A percentile compares a stretch with the other conserved stretches of the same genome.
Conservation (phyloP, 176 grass and related monocot species). For the Dactylis glomerata region DNA sequence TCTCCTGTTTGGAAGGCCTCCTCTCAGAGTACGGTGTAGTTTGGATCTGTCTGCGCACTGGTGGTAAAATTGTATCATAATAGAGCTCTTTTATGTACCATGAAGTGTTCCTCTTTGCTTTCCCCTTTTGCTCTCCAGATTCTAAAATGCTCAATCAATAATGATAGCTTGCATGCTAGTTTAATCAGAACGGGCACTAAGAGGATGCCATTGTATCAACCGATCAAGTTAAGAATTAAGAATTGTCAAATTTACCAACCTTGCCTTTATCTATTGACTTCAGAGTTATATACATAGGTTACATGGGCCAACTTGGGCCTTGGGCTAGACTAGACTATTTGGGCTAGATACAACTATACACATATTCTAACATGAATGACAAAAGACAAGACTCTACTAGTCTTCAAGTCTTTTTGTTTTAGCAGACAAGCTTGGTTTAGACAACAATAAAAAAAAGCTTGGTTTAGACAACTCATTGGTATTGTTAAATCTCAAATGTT, state of each 20-base stretch:
- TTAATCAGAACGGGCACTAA: slow-evolving; percentile 38
- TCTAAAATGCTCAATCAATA: slow-evolving; percentile 37
- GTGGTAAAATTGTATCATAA: background rate
- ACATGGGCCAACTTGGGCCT: too few relatives aligned
- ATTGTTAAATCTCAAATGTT: slow-evolving; percentile 14
- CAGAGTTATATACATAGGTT: too few relatives aligned
- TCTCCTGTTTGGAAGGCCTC: too few relatives aligned
- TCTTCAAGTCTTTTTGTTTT: slow-evolving; percentile 25
- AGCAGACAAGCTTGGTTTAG: slow-evolving; percentile 13
- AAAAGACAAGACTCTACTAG: too few relatives aligned
- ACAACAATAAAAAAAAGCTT: slow-evolving; percentile 29
- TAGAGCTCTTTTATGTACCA: background rate
- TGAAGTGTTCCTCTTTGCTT: background rate
- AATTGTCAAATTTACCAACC: too few relatives aligned
- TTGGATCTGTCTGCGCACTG: background rate
- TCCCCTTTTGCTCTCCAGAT: background rate
- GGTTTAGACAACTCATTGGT: slow-evolving; percentile 25
- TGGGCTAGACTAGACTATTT: too few relatives aligned
- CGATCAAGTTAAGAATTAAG: slow-evolving; percentile 28
- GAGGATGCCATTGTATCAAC: slow-evolving; percentile 37
- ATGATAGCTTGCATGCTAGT: slow-evolving; percentile 19
- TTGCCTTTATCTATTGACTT: too few relatives aligned
- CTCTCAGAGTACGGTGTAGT: background rate
- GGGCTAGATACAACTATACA: too few relatives aligned
- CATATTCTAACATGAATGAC: too few relatives aligned